These are phyloP conservation scores for Plasmodium fragile DNA, from an alignment of 169 alveolate genomes.

Conservation along the genomic window DNA sequence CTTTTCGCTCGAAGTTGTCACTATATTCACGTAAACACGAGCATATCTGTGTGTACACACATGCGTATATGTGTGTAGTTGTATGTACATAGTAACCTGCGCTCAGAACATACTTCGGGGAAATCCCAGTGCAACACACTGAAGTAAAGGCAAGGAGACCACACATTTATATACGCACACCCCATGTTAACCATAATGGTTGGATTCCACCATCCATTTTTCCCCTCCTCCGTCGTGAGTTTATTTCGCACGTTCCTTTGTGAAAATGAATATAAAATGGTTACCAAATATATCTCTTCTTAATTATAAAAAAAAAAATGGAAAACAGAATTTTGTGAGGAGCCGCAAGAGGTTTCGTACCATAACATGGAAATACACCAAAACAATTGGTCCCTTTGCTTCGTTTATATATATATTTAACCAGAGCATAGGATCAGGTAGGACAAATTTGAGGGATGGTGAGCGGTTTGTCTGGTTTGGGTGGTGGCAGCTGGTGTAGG, in stretches of 20 bases:
- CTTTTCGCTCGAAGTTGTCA: not conserved
- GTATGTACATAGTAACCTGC: constrained; percentile 7
- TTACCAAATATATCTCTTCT: constrained; percentile 28
- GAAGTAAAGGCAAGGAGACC: not conserved
- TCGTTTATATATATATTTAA: constrained; percentile 83
- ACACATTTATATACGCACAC: not conserved
- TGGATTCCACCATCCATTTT: not conserved
- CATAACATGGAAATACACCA: constrained; percentile 86
- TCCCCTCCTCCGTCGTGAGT: not conserved
- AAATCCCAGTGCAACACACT: not conserved
- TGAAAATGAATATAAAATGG: constrained; percentile 68
- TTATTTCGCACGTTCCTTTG: constrained; percentile 15
- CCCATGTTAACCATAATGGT: not conserved
- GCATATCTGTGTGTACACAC: not conserved
- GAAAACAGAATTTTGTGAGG: constrained; percentile 67
- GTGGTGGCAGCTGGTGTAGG: not conserved
- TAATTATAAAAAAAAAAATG: constrained; percentile 29
- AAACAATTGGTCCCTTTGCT: constrained; percentile 85
- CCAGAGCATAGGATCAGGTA: constrained; percentile 85
- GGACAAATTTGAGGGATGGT: not conserved
- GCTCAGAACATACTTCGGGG: not conserved
- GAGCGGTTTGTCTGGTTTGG: not conserved
- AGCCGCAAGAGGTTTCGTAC: constrained; percentile 85
- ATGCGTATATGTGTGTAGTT: not conserved
- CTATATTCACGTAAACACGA: not conserved